Evolutionary conservation across 495 filamentous ascomycete genomes (phyloP), one percentile per base, ranked within the genome.

Genomic region (Aspergillus haitiensis): DNA sequence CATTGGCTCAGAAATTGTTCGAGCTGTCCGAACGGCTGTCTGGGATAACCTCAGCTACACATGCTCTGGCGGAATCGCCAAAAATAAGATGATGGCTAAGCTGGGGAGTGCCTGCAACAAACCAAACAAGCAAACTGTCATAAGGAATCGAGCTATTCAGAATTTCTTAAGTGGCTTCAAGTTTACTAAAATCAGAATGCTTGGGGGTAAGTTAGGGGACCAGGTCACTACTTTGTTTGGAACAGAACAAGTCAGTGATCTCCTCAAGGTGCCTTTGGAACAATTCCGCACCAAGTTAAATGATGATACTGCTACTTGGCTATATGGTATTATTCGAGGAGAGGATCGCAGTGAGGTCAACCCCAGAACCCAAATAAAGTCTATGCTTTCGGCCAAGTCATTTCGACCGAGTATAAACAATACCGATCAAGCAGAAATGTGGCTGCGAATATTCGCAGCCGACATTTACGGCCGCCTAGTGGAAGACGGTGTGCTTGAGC

Each of bases 321-420:
- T 98, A 21, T 93, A 96, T 75, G 82, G 88, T 54, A 86, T 88
- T 16, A 86, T 97, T 45, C 86, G 95, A 0, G 94, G 94, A 0
- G 85, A 91, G 52, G 94, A 98, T 69, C 71, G 75, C 42, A 95
- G 88, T 67, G 92, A 96, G 73, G 92, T 98, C 64, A 97, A 91
- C 65, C 81, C 92, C 37, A 84, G 94, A 58, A 97, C 92, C 11
- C 89, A 92, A 65, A 96, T 97, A 70, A 97, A 98, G 68, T 93
- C 89, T 18, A 98, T 98, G 94, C 82, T 97, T n/a, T 96, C 91
- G 2, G 93, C 94, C 46, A 98, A 98, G 68, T 94, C 92, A 0
- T 98, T 98, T 64, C 83, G 92, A 6, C 94, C 94, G 1, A 86
- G 80, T 60, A 91, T 98, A 67, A 90, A 85, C 63, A 84, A 78